phyloP scores from a whole-genome alignment of 2,329 filamentous ascomycete genomes.

The Alternaria gansuensis region DNA sequence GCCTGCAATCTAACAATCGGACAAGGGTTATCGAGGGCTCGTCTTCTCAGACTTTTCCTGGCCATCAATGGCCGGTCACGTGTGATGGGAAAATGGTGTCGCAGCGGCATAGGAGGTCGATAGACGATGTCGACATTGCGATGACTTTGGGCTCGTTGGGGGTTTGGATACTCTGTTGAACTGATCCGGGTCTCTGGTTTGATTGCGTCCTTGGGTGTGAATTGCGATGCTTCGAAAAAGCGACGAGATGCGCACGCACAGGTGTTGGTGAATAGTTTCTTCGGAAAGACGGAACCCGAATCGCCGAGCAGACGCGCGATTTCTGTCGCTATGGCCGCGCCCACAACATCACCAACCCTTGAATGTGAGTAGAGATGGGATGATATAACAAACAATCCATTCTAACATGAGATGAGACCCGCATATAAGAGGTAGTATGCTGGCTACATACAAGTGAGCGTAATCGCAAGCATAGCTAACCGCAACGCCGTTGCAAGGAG shows the following conservation, averaged over 20 bases:
- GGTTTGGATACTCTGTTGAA: not conserved
- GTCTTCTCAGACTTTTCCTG: not conserved
- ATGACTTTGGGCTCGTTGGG: not conserved
- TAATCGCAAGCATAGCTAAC: no score
- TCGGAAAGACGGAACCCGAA: not conserved
- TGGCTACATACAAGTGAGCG: no score
- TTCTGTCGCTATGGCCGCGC: not conserved
- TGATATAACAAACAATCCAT: no score
- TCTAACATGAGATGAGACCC: no score
- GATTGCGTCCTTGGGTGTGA: not conserved
- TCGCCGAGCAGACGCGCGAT: conserved; percentile 2
- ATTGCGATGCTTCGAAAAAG: not conserved
- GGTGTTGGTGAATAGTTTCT: not conserved
- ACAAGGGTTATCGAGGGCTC: not conserved
- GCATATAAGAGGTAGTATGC: no score
- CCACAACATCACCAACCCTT: conserved; percentile 3
- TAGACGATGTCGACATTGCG: not conserved
- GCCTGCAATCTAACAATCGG: not conserved
- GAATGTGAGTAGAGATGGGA: no score
- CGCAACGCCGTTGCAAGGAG: not conserved
- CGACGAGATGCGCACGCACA: conserved; percentile 4
- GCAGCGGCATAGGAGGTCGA: not conserved
- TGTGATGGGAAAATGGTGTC: not conserved
- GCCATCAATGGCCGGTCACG: not conserved
- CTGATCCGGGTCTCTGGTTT: not conserved